Base-by-base conservation (phyloP, 805 yeast species). In the Starmerella vaccinii region DNA sequence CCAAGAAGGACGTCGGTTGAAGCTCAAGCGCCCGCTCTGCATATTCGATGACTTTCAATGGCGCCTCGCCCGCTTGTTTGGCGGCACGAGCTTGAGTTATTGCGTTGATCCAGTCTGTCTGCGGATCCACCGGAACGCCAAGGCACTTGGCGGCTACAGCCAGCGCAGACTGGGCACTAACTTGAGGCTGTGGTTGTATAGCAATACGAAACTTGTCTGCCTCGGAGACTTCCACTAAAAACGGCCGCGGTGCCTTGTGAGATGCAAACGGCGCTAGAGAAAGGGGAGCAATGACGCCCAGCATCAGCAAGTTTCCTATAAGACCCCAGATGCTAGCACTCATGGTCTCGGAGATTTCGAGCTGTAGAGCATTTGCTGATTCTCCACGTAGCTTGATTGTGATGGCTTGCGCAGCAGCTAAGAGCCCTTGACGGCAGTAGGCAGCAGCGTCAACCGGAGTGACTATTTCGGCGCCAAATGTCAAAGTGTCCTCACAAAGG, bases 331-430 rank as follows among this genome's bases (percentile, higher is more conserved):
- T 18, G 9, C 33, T 27, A 3, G 51, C 7, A 39, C 30, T 34
- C 26, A 29, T 18, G 15, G 27, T 16, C 34, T 24, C 37, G 19
- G 23, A n/a, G 6, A 29, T 13, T 19, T 27, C 38, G 9, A 15
- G 26, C 21, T 0, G 71, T 61, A 0, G 76, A 71, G 47, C 81
- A 81, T n/a, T n/a, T 33, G 87, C 66, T 60, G 84, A 84, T 59
- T 89, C 96, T 0, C 95, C 80, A 1, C 90, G 84, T 94, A 95
- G 87, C n/a, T 85, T 78, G 50, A 55, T 34, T 1, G 55, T 33
- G 2, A 55, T 24, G 1, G 59, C 59, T 6, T 16, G 46, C n/a
- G 49, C 42, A 12, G 48, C 53, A 1, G 58, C 51, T 2, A 55
- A 33, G 4, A 55, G 38, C 1, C 53, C 58, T n/a, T 33, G 21